Evolutionary conservation across 371 early-diverging fungal species (phyloP).

Genomic region (Mortierella sp.): DNA sequence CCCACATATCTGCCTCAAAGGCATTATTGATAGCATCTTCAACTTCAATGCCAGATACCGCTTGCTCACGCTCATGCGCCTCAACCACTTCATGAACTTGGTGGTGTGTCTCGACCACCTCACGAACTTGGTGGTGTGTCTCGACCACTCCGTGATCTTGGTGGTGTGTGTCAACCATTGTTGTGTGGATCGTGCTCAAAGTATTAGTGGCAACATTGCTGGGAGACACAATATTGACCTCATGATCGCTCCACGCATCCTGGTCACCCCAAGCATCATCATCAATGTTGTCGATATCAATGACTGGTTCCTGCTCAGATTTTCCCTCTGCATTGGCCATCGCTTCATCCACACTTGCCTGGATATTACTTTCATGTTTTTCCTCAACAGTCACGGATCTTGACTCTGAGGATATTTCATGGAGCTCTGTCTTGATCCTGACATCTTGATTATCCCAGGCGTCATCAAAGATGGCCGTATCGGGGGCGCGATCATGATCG

Average conservation of each 20-base stretch:
- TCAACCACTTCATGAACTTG: neutral
- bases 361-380: neutral
- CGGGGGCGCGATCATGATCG: neutral
- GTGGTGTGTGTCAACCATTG: neutral
- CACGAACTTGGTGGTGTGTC: neutral
- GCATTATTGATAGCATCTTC: neutral
- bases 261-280: conserved; percentile 36
- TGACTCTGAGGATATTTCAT: neutral
- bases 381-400: neutral
- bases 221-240: neutral
- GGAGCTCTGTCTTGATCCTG: neutral
- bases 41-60: neutral
- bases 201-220: neutral
- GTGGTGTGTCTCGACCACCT: neutral
- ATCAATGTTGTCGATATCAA: conserved; percentile 5
- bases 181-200: neutral
- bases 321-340: neutral
- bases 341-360: neutral
- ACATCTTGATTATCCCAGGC: neutral
- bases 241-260: conserved; percentile 16
- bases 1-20: conserved; percentile 13
- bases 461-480: neutral
- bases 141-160: neutral
- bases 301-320: neutral
- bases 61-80: neutral